A percentile compares a stretch with the other conserved stretches of the same genome.
Conservation (phyloP, 2,329 filamentous ascomycete species). For the Talaromyces sp. region DNA sequence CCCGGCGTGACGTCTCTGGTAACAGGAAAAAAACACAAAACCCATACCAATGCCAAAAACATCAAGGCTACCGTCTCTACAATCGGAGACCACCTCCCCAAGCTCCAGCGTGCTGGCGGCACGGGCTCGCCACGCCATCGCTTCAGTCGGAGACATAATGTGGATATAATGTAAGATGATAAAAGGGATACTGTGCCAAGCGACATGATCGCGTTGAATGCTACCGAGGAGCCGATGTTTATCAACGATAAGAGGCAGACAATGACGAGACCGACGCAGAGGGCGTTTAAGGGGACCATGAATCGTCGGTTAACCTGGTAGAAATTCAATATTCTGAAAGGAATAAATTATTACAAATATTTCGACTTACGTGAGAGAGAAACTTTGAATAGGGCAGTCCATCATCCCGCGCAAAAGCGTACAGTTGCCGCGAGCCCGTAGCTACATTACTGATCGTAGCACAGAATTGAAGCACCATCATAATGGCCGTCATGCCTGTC, state of each 20-base stretch:
- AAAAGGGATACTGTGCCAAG: slow-evolving; percentile 30
- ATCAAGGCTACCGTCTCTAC: slow-evolving; percentile 31
- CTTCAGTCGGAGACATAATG: slow-evolving; percentile 1
- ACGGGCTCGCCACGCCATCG: slow-evolving; percentile 4
- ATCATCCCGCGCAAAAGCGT: slow-evolving; percentile 47
- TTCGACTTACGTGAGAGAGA: slow-evolving; percentile 35
- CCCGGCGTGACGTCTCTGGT: slow-evolving; percentile 13
- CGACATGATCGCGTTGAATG: slow-evolving; percentile 38
- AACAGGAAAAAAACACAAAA: slow-evolving; percentile 24
- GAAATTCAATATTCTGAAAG: neutral
- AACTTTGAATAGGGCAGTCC: slow-evolving; percentile 36
- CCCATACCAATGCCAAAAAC: slow-evolving; percentile 19
- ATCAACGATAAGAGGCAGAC: slow-evolving; percentile 26
- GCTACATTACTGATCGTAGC: slow-evolving; percentile 52
- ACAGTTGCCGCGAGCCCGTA: slow-evolving; percentile 53
- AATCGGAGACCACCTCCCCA: slow-evolving; percentile 33
- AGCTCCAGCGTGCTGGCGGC: slow-evolving; percentile 25
- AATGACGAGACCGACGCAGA: slow-evolving; percentile 14
- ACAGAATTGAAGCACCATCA: slow-evolving; percentile 46
- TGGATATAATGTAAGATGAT: slow-evolving; percentile 28
- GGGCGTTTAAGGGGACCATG: slow-evolving; percentile 20
- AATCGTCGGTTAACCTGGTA: slow-evolving; percentile 30
- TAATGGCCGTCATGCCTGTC: slow-evolving; percentile 46
- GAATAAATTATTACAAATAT: no score
- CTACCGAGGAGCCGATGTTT: slow-evolving; percentile 28